Evolutionary conservation across 2,329 filamentous ascomycete species (phyloP).

Genomic region (Dactylellina cionopaga): DNA sequence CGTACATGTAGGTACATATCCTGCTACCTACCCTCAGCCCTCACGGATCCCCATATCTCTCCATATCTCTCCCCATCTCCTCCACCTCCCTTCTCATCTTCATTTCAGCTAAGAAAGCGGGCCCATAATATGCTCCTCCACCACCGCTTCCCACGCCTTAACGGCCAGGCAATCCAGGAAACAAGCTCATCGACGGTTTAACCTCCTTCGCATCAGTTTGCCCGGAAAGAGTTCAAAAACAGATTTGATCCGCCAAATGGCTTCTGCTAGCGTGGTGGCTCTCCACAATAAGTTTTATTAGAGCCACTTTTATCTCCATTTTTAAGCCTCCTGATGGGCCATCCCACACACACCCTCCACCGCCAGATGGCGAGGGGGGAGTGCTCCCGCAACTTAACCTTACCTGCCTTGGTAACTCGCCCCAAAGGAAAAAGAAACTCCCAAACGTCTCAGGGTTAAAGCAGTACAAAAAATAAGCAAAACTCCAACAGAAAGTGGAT

Average conservation of each 20-base stretch:
- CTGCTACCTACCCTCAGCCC: constrained; percentile 9
- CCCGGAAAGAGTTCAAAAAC: not conserved
- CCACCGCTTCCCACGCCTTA: constrained; percentile 17
- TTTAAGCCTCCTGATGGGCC: constrained; percentile 51
- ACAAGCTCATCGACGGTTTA: not conserved
- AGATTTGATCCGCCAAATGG: constrained; percentile 11
- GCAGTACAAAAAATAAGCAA: constrained; percentile 29
- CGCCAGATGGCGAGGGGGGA: constrained; percentile 37
- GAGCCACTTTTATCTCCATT: constrained; percentile 28
- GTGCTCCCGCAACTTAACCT: constrained; percentile 47
- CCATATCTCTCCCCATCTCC: constrained; percentile 7
- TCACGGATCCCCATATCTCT: constrained; percentile 23
- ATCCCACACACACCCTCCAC: constrained; percentile 23
- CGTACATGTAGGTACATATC: not conserved
- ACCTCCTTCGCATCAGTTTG: constrained; percentile 20
- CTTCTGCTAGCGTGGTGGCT: constrained; percentile 1
- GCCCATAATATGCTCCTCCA: not conserved
- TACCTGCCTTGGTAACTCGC: constrained; percentile 32
- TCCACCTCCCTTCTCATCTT: not conserved
- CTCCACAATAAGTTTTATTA: constrained; percentile 18
- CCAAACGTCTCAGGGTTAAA: constrained; percentile 39
- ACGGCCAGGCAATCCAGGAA: constrained; percentile 30
- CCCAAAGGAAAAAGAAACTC: constrained; percentile 36
- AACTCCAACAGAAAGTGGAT: not conserved
- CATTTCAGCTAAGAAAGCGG: no score